phyloP scores from a whole-genome alignment of 2,329 filamentous ascomycete species.

The Monosporascus sp. region DNA sequence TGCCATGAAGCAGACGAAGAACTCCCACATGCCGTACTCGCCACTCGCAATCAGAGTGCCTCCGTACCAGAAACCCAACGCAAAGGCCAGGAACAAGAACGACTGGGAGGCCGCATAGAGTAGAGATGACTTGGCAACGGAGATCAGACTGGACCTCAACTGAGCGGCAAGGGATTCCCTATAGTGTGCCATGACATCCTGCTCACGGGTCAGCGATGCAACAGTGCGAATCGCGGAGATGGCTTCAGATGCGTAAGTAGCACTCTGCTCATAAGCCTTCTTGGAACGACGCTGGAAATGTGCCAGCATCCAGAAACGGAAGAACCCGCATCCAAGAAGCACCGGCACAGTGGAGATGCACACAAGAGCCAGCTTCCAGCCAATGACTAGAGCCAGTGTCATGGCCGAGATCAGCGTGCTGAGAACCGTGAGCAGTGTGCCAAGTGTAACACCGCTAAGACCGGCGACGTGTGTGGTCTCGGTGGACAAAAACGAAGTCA shows the following conservation, averaged over 20 bases:
- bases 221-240: conserved; percentile 93
- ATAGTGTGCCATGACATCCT: conserved; percentile 72
- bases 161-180: conserved; percentile 61
- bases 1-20: conserved; percentile 85
- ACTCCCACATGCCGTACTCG: conserved; percentile 77
- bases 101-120: conserved; percentile 85
- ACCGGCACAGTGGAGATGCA: conserved; percentile 75
- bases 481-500: conserved; percentile 84
- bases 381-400: conserved; percentile 64
- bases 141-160: conserved; percentile 62
- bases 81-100: conserved; percentile 75
- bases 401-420: conserved; percentile 77
- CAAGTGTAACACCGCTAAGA: conserved; percentile 80
- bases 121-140: conserved; percentile 68
- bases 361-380: conserved; percentile 84
- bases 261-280: conserved; percentile 71
- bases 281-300: conserved; percentile 76
- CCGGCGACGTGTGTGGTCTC: conserved; percentile 87
- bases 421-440: conserved; percentile 73
- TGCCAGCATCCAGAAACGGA: conserved; percentile 79
- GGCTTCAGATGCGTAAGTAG: conserved; percentile 86
- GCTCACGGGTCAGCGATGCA: conserved; percentile 81
- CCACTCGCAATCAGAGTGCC: conserved; percentile 65
- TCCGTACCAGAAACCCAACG: conserved; percentile 90
- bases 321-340: conserved; percentile 75